Conservation (phyloP, 2,329 filamentous ascomycete species). For the Fusarium sp. region DNA sequence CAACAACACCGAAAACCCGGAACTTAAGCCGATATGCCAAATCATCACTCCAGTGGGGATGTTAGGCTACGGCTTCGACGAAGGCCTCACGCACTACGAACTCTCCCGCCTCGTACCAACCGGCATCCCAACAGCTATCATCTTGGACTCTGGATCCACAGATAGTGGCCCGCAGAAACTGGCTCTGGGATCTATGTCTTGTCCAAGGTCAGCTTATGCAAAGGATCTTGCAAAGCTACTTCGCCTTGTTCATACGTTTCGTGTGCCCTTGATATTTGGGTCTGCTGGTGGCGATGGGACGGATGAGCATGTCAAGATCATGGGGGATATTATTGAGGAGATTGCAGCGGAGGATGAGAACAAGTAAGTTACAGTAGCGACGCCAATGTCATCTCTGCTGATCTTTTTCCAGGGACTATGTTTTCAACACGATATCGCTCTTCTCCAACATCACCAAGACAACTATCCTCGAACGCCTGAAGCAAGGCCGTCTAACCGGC, state of each 20-base stretch:
- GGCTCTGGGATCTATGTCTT: slow-evolving; percentile 55
- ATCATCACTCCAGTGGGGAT: slow-evolving; percentile 62
- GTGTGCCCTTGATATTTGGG: slow-evolving; percentile 55
- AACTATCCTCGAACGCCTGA: slow-evolving; percentile 46
- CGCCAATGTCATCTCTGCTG: fast-evolving
- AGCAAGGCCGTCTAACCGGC: slow-evolving; percentile 47
- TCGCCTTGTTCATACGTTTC: slow-evolving; percentile 48
- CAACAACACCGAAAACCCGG: fast-evolving
- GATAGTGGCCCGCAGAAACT: slow-evolving; percentile 56
- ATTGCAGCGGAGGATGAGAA: slow-evolving; percentile 20
- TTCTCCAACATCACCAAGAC: slow-evolving; percentile 54
- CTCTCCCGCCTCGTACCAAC: slow-evolving; percentile 45
- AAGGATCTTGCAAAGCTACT: slow-evolving; percentile 57
- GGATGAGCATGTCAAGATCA: slow-evolving; percentile 56
- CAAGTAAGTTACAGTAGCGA: neutral
- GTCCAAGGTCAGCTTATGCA: slow-evolving; percentile 54
- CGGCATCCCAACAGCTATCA: slow-evolving; percentile 49
- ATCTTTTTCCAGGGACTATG: slow-evolving; percentile 14
- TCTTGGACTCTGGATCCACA: slow-evolving; percentile 53
- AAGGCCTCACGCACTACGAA: slow-evolving; percentile 42
- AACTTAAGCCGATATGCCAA: slow-evolving; percentile 5
- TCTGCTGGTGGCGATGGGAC: slow-evolving; percentile 62
- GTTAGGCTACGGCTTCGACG: slow-evolving; percentile 61
- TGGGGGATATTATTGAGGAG: slow-evolving; percentile 53
- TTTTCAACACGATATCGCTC: slow-evolving; percentile 52